phyloP scores from a whole-genome alignment of 1,139 yeast genomes.

The Maudiozyma humilis region DNA sequence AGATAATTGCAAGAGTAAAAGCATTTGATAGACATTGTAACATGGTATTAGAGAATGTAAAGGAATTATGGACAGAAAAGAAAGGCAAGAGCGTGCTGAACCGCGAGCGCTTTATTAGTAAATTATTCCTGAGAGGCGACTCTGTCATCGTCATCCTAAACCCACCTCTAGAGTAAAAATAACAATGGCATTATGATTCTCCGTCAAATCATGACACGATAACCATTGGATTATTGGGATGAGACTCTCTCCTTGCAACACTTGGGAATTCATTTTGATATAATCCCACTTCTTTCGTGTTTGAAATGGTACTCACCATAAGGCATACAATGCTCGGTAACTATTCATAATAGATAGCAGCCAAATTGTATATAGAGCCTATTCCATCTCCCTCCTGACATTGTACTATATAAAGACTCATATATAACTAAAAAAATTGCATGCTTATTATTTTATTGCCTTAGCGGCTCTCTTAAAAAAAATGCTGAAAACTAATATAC shows the following conservation, averaged over 20 bases:
- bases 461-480: not conserved
- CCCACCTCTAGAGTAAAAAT: constrained; percentile 26
- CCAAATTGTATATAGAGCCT: too few relatives aligned
- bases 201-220: too few relatives aligned
- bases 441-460: not conserved
- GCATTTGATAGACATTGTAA: constrained; percentile 96
- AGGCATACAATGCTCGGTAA: too few relatives aligned
- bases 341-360: too few relatives aligned
- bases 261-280: too few relatives aligned
- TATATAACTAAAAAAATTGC: not conserved
- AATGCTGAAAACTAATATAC: not conserved
- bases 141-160: constrained; percentile 80
- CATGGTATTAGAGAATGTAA: constrained; percentile 84
- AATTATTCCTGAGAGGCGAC: constrained; percentile 90
- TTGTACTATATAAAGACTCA: too few relatives aligned
- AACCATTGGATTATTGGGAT: not conserved
- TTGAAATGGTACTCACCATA: too few relatives aligned
- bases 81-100: constrained; percentile 62
- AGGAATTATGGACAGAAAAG: constrained; percentile 84
- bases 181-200: not conserved
- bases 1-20: constrained; percentile 77
- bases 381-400: too few relatives aligned
- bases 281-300: too few relatives aligned
- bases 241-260: too few relatives aligned
- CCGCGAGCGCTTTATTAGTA: constrained; percentile 79